Conservation (phyloP, 108 stramenopile species). For the Nitzschia inconspicua region DNA sequence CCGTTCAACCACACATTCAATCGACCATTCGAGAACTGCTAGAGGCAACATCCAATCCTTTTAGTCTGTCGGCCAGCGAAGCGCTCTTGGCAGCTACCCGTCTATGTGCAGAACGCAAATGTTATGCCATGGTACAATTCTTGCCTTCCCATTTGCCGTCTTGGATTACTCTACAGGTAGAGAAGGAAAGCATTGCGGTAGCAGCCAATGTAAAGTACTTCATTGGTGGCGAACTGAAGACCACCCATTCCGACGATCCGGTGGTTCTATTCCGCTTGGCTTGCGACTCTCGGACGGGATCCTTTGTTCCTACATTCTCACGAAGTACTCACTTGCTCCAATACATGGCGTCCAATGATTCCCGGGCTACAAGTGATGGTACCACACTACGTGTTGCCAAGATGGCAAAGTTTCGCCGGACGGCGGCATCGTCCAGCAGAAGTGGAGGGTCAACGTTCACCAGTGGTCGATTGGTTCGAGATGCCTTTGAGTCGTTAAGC, state of each 20-base stretch:
- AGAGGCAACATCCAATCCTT: constrained; percentile 78
- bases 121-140: constrained; percentile 66
- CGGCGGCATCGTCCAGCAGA: not conserved
- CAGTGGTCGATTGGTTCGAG: constrained; percentile 67
- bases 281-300: constrained; percentile 79
- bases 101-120: constrained; percentile 78
- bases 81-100: constrained; percentile 79
- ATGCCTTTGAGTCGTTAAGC: constrained; percentile 73
- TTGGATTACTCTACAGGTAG: constrained; percentile 71
- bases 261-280: constrained; percentile 73
- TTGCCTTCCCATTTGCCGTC: constrained; percentile 53
- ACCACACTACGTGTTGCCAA: constrained; percentile 61
- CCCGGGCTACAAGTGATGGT: constrained; percentile 47
- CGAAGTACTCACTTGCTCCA: constrained; percentile 57
- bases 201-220: constrained; percentile 59
- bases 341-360: constrained; percentile 70
- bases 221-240: not conserved
- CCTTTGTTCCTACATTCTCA: constrained; percentile 67
- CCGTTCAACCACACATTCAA: constrained; percentile 35
- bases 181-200: constrained; percentile 74
- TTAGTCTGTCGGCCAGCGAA: constrained; percentile 76
- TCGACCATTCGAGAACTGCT: constrained; percentile 55
- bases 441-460: constrained; percentile 30
- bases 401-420: constrained; percentile 28
- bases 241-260: constrained; percentile 9